Base-by-base conservation (phyloP, 2,329 filamentous ascomycete genomes). In the Penicillium janthinellum region DNA sequence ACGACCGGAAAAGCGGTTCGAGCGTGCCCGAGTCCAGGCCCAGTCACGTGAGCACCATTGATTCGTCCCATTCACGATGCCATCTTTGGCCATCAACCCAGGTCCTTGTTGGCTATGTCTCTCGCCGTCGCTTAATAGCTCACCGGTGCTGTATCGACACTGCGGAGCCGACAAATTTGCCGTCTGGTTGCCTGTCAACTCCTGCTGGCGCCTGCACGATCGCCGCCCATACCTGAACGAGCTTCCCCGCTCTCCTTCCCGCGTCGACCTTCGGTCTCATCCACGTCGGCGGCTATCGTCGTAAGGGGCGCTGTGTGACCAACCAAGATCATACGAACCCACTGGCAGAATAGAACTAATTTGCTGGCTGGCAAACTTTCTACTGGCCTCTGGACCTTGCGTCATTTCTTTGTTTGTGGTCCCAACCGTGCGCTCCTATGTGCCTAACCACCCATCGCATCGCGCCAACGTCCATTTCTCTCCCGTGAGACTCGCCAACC, bases 221-320 rank as follows among this genome's bases (percentile, higher is more conserved):
- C n/a, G 5, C 47, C 34, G 4, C 49, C 51, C 47, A 57, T 57
- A 49, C 48, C 59, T 44, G 57, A 39, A 52, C 47, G 50, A 60
- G 56, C 54, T 65, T 64, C 63, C 63, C 63, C 63, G 63, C 63
- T 63, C 59, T 61, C 39, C 17, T 42, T 62, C 47, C 61, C 55
- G 56, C 61, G 53, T 48, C 54, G 45, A 61, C 54, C 45, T 54
- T 54, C 52, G 55, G 57, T 31, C 55, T 58, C 53, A 54, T 15
- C 49, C 55, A 50, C 55, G 44, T 38, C 53, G 51, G 35, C 53
- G 57, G 56, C 39, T 60, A 58, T 56, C 59, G 54, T 64, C 55
- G 37, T 25, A 60, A 49, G 50, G 49, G 52, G 35, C 12, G 20
- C 31, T 12, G n/a, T 4, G 37, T 31, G 17, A 48, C 15, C 35